A percentile compares a stretch with the other conserved stretches of the same genome.
These are phyloP conservation scores for Pelargonium fulgidum DNA, from an alignment of 441 rosid species.

Conservation along the genomic window DNA sequence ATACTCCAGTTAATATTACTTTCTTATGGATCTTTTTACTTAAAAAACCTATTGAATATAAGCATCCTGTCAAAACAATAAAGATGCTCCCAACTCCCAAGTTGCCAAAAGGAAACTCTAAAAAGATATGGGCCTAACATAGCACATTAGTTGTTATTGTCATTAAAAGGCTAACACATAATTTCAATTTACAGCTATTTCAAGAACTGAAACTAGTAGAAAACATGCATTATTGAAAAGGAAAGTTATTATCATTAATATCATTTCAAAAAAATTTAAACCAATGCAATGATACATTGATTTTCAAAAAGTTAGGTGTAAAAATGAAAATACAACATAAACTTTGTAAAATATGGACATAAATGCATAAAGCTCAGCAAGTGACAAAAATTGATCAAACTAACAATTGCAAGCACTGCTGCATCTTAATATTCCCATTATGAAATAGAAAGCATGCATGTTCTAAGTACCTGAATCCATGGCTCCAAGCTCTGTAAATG, in stretches of 20 bases:
- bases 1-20: not conserved
- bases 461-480: constrained; percentile 79
- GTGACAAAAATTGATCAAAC: not conserved
- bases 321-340: not conserved
- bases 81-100: not conserved
- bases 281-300: not conserved
- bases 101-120: too few species aligned
- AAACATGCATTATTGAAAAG: not conserved
- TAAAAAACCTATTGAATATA: not conserved
- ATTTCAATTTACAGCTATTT: not conserved
- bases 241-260: not conserved
- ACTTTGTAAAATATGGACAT: not conserved
- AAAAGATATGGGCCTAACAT: too few species aligned
- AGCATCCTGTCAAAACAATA: not conserved
- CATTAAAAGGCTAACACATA: not conserved
- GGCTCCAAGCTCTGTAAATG: constrained; percentile 95
- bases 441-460: not conserved
- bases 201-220: not conserved
- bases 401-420: not conserved
- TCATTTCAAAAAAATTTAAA: not conserved
- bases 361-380: not conserved
- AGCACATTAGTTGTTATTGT: not conserved
- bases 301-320: not conserved
- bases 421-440: not conserved
- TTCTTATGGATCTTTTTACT: not conserved